Evolutionary conservation across 331 rosid genomes (phyloP), one percentile per base, ranked within the genome.

Genomic region (Malus hybrid): DNA sequence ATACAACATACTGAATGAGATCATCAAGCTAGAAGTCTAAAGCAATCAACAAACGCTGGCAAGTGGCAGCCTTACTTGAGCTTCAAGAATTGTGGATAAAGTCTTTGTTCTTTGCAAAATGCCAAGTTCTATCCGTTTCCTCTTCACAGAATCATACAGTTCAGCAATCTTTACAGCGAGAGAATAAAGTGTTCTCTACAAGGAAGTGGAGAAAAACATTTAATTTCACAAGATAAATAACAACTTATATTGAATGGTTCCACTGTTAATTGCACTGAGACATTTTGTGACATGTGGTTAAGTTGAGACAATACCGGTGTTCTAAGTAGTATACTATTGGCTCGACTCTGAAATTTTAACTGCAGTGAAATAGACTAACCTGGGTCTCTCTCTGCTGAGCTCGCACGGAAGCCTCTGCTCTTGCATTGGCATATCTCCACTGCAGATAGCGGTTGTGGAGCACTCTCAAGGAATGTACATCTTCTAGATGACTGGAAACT

Each of bases 341-440:
- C 59, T 18, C 7, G 9, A 54, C 7, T 54, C 7, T 29, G 12
- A 31, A 64, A 64, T 64, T 3, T 54, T 6, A 16, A 18, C 22
- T 16, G 7, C 20, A 54, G 9, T 15, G 19, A 54, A 54, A 62
- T 27, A 44, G 69, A 85, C 80, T 65, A 33, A 93, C 97, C 96
- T 86, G 85, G 65, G 86, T 71, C 79, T 90, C 90, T 79, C 71
- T 79, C 74, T 83, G 91, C 83, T 83, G 93, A 71, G 85, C 82
- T 79, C 72, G 85, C 79, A 87, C 33, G 1, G 84, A 69, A 7
- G 83, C 80, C 54, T 76, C 78, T 2, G 86, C 85, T 81, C 66
- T 93, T 14, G 93, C 94, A 83, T 90, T 90, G 84, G 91, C 83
- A 24, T 50, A 90, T 86, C 89, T 84, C 97, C 97, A 90, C 80